phyloP scores from a whole-genome alignment of 1,284 basidiomycete species.

The Lentinula novae-zelandiae region DNA sequence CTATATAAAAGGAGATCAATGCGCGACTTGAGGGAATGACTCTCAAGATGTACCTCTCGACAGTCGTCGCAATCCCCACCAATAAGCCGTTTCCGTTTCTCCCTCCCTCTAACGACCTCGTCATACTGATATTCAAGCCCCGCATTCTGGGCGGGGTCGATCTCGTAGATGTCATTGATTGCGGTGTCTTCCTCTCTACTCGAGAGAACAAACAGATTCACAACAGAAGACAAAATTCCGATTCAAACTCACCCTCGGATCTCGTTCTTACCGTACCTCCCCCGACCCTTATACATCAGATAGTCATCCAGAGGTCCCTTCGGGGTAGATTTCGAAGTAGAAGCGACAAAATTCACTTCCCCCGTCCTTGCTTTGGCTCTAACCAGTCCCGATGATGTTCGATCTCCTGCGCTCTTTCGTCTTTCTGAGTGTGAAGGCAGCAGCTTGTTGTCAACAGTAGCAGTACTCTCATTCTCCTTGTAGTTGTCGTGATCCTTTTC shows the following conservation, averaged over 20 bases:
- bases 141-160: conserved; percentile 63
- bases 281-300: conserved; percentile 46
- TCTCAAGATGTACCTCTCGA: conserved; percentile 50
- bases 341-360: neutral
- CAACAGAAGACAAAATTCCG: neutral
- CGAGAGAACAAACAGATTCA: neutral
- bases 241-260: neutral
- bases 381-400: neutral
- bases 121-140: conserved; percentile 70
- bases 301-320: conserved; percentile 34
- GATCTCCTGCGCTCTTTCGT: neutral
- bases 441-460: neutral
- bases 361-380: conserved; percentile 7
- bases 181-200: conserved; percentile 28
- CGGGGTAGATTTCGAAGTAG: conserved; percentile 16
- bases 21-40: neutral
- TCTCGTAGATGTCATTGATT: conserved; percentile 64
- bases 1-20: conserved; percentile 33
- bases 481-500: neutral
- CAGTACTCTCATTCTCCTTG: neutral
- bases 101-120: conserved; percentile 70
- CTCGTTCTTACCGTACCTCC: conserved; percentile 38
- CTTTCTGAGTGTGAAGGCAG: neutral
- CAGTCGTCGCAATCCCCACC: conserved; percentile 86
- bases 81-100: conserved; percentile 63